These are phyloP conservation scores for Coffea canephora DNA, from an alignment of 257 asterid species.

Conservation along the genomic window DNA sequence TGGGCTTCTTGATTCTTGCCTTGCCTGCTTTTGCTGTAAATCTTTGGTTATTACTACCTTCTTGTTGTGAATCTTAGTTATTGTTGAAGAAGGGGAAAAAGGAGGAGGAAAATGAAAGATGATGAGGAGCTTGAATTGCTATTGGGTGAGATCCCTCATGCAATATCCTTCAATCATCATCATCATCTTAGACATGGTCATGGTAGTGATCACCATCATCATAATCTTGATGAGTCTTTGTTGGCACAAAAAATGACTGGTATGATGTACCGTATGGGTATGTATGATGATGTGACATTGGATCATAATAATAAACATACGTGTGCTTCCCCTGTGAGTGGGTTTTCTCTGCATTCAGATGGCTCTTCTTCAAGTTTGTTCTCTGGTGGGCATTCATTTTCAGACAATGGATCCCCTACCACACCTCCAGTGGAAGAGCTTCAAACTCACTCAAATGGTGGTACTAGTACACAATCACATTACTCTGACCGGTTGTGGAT, in stretches of 20 bases:
- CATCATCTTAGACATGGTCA: constrained; percentile 29
- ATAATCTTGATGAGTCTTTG: constrained; percentile 7
- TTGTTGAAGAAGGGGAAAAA: constrained; percentile 18
- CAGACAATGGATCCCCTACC: constrained; percentile 52
- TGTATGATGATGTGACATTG: constrained; percentile 39
- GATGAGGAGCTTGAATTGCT: constrained; percentile 77
- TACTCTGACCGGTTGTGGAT: constrained; percentile 27
- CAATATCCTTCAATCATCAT: constrained; percentile 46
- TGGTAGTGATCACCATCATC: constrained; percentile 37
- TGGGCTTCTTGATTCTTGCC: constrained; percentile 34
- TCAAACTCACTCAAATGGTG: constrained; percentile 30
- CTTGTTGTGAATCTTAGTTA: constrained; percentile 9
- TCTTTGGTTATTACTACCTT: neutral
- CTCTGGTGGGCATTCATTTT: constrained; percentile 44
- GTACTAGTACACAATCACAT: constrained; percentile 8
- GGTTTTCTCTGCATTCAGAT: constrained; percentile 52
- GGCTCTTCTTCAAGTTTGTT: constrained; percentile 68
- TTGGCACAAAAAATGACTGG: constrained; percentile 29
- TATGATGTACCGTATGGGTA: constrained; percentile 23
- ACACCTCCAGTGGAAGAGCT: constrained; percentile 45
- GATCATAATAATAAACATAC: constrained; percentile 35
- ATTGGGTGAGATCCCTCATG: constrained; percentile 87
- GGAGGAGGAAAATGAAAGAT: constrained; percentile 44
- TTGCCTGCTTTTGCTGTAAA: constrained; percentile 13
- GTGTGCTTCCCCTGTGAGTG: constrained; percentile 58